Conservation (phyloP, 2,329 filamentous ascomycete species). For the Knufia petricola region DNA sequence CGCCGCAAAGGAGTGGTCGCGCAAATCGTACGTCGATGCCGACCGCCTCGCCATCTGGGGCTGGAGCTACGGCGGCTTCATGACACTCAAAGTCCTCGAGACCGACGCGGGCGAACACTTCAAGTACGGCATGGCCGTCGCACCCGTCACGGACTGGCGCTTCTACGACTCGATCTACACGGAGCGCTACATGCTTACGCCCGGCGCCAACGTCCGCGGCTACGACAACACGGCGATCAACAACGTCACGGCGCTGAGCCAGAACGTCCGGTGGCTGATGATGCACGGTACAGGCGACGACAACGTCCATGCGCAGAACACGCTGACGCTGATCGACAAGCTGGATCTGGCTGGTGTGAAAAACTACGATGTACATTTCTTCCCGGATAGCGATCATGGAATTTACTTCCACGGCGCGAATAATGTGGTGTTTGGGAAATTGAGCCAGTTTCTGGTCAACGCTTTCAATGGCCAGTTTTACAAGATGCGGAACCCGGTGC, state of each 20-base stretch:
- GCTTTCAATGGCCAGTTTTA: slow-evolving; percentile 85
- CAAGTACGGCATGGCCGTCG: slow-evolving; percentile 94
- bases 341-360: slow-evolving; percentile 71
- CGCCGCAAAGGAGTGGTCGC: slow-evolving; percentile 73
- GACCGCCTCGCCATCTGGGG: slow-evolving; percentile 88
- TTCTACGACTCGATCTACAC: slow-evolving; percentile 94
- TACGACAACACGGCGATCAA: slow-evolving; percentile 67
- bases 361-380: slow-evolving; percentile 95
- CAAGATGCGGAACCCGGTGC: not conserved
- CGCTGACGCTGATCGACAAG: slow-evolving; percentile 74
- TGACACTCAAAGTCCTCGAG: slow-evolving; percentile 89
- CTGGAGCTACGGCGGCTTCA: slow-evolving; percentile 95
- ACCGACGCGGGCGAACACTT: slow-evolving; percentile 82
- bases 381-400: slow-evolving; percentile 89
- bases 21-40: slow-evolving; percentile 72
- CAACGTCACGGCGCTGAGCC: slow-evolving; percentile 61
- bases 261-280: slow-evolving; percentile 78
- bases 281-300: slow-evolving; percentile 98
- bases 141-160: slow-evolving; percentile 95
- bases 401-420: slow-evolving; percentile 95
- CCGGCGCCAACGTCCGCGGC: slow-evolving; percentile 67
- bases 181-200: slow-evolving; percentile 94
- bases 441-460: slow-evolving; percentile 87
- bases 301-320: slow-evolving; percentile 96
- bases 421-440: slow-evolving; percentile 78